A percentile compares a stretch with the other conserved stretches of the same genome.
phyloP scores from a whole-genome alignment of 805 yeast genomes.

The Alloascoidea africana region DNA sequence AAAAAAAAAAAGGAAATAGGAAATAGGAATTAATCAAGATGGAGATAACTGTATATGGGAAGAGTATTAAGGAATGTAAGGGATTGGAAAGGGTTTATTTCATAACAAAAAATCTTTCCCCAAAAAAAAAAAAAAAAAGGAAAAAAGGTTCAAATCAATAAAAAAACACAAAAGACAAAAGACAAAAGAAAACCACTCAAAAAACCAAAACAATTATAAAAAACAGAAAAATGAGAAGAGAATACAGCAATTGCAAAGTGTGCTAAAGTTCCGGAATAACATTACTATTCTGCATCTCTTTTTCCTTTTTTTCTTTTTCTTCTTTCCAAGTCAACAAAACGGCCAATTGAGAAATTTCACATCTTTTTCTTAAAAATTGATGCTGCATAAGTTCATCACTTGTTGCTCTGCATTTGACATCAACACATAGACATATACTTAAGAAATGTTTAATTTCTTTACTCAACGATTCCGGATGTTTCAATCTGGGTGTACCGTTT shows the following conservation, averaged over 20 bases:
- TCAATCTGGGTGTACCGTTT: conserved; percentile 67
- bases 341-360: conserved; percentile 33
- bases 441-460: conserved; percentile 72
- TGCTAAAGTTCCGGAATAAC: background rate
- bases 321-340: conserved; percentile 29
- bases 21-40: background rate
- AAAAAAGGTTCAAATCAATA: conserved; percentile 6
- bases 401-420: conserved; percentile 79
- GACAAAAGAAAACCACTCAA: conserved; percentile 1
- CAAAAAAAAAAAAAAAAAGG: conserved; percentile 7
- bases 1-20: background rate
- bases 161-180: conserved; percentile 8
- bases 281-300: conserved; percentile 2
- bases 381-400: conserved; percentile 80
- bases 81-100: no score
- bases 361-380: conserved; percentile 40
- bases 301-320: conserved; percentile 2
- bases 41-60: background rate
- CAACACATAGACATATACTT: conserved; percentile 86
- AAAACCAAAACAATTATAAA: conserved; percentile 4
- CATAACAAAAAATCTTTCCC: conserved; percentile 1
- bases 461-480: conserved; percentile 54
- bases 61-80: background rate
- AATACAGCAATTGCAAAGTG: background rate
- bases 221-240: conserved; percentile 1